These are phyloP conservation scores for Anisodus tanguticus DNA, from an alignment of 257 asterid species.

Conservation along the genomic window DNA sequence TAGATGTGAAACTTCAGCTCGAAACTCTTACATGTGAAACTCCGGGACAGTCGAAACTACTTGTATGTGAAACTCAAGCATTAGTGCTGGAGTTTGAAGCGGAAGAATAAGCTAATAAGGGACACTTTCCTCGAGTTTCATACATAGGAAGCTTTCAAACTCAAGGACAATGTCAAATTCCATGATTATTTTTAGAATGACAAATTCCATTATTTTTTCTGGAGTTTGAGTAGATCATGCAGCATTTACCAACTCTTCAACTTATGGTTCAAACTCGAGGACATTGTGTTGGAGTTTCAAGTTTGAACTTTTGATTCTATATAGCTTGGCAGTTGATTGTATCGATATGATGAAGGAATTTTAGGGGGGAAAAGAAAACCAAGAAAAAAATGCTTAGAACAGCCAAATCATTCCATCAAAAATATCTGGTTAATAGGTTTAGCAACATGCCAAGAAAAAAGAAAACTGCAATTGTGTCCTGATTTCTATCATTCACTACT, in stretches of 20 bases:
- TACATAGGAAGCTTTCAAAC: not conserved
- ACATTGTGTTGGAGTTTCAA: not conserved
- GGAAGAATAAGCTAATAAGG: not conserved
- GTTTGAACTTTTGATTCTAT: not conserved
- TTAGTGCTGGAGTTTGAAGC: not conserved
- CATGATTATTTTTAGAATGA: not conserved
- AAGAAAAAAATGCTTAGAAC: too few relatives aligned
- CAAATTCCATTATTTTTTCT: not conserved
- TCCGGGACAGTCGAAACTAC: not conserved
- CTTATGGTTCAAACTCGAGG: not conserved
- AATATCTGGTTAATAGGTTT: too few relatives aligned
- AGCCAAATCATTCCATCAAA: too few relatives aligned
- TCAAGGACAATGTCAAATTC: not conserved
- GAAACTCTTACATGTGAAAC: not conserved
- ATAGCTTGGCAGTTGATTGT: not conserved
- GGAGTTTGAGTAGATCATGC: not conserved
- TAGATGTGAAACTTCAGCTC: not conserved
- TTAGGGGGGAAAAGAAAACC: too few relatives aligned
- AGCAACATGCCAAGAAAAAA: too few relatives aligned
- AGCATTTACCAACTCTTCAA: slow-evolving; percentile 12
- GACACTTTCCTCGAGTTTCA: slow-evolving; percentile 9
- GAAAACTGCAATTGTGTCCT: too few relatives aligned
- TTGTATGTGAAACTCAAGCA: not conserved
- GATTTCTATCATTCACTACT: too few relatives aligned
- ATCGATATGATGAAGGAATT: too few relatives aligned